Evolutionary conservation across 805 yeast genomes (phyloP), one percentile per base, ranked within the genome.

Genomic region (Ogataea trehaloabstinens): DNA sequence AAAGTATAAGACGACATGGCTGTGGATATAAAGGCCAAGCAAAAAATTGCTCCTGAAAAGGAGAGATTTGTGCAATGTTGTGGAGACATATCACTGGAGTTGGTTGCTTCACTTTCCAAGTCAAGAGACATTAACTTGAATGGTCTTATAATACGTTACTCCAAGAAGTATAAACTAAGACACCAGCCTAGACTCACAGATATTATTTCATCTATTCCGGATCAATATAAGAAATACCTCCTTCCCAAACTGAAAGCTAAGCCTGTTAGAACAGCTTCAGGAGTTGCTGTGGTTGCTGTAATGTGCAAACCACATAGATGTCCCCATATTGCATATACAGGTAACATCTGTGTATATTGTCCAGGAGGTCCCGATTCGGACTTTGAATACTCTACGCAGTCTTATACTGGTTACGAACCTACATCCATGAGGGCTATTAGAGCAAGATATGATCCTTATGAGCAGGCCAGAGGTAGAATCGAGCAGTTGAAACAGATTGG

Each of bases 331-430:
- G 98, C 99, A 16, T 93, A 93, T 62, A 93, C 99, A 0, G 99
- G 99, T 45, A 93, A 93, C 58, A 93, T 93, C 46, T 93, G 99
- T 70, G 99, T 93, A 10, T 93, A 85, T 61, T 93, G 99, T 67
- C 99, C 99, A 4, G 99, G 99, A 44, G 99, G 99, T 2, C 99
- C 99, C 3, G 99, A 93, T 61, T 84, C 95, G 1, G 99, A 93
- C 66, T 93, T 93, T 58, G 99, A 93, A 61, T 93, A 93, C 64
- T 87, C 96, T 1, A 93, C 99, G 3, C 99, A 93, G 66, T 89
- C 97, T 4, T 93, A 93, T 58, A 93, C 99, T 0, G 99, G 99
- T 27, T 93, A 93, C 58, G 99, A 93, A 62, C 99, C 99, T 6
- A 93, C 99, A 0, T 89, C 97, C 1, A 93, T 93, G 99, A 76